Percentiles rank a stretch among this genome's conserved stretches.
Evolutionary conservation across 129 eudicot genomes (phyloP).

Genomic region (Escallonia herrerae): DNA sequence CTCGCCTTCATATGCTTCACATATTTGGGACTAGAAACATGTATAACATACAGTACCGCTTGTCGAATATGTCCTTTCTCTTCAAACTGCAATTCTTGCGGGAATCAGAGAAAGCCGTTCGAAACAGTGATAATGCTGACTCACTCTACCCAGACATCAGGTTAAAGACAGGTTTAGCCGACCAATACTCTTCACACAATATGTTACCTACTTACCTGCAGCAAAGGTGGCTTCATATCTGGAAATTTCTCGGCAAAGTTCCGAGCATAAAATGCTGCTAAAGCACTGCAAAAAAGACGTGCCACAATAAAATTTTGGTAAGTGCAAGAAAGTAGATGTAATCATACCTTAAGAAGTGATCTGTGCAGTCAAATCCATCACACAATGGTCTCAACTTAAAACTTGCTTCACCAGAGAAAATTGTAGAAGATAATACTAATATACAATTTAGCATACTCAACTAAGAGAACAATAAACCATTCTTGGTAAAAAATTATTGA

Average conservation of each 20-base stretch:
- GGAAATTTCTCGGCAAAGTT: slow-evolving; percentile 76
- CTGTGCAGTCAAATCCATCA: not conserved
- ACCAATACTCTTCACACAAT: slow-evolving; percentile 8
- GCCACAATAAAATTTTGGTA: not conserved
- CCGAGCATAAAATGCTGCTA: slow-evolving; percentile 92
- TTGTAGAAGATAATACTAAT: not conserved
- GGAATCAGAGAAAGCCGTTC: not conserved
- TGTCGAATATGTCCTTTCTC: not conserved
- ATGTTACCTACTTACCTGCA: slow-evolving; percentile 90
- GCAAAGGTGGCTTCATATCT: slow-evolving; percentile 81
- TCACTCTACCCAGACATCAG: not conserved
- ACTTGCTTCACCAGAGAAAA: not conserved
- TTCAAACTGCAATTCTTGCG: not conserved
- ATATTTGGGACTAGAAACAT: not conserved
- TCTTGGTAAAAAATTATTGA: no score
- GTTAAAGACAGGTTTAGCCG: not conserved
- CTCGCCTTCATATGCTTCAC: no score
- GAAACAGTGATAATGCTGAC: not conserved
- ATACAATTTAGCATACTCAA: no score
- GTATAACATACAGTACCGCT: not conserved
- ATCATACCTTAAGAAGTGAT: not conserved
- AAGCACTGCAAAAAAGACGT: slow-evolving; percentile 55
- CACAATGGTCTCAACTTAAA: not conserved
- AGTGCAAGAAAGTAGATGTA: not conserved
- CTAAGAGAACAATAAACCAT: no score